These are phyloP conservation scores for Nemania bipapillata DNA, from an alignment of 2,329 filamentous ascomycete species.

Conservation along the genomic window DNA sequence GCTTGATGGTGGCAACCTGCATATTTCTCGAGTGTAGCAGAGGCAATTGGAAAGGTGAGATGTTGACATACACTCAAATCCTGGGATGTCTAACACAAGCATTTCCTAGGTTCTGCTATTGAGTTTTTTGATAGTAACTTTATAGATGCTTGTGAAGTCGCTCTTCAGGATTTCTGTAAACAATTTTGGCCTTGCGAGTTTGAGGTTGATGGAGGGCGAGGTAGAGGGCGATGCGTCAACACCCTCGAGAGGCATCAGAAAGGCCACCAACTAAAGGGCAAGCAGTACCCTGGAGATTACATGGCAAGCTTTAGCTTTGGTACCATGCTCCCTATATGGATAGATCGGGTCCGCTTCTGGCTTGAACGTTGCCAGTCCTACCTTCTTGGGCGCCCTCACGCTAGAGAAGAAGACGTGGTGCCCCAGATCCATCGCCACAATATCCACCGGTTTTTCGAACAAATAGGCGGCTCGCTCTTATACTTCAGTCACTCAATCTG, in stretches of 20 bases:
- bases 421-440: conserved; percentile 3
- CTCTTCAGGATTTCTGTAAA: conserved; percentile 57
- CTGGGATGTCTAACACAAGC: not conserved
- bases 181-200: conserved; percentile 60
- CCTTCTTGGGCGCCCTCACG: not conserved
- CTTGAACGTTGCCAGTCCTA: not conserved
- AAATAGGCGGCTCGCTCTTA: not conserved
- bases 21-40: conserved; percentile 59
- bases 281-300: conserved; percentile 58
- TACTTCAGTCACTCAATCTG: conserved; percentile 56
- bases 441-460: not conserved
- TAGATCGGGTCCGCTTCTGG: not conserved
- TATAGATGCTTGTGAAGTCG: not conserved
- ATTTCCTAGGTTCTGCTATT: not conserved
- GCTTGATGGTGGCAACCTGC: conserved; percentile 62
- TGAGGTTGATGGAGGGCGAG: conserved; percentile 35
- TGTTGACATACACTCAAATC: not conserved
- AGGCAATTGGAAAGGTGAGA: conserved; percentile 1
- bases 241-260: conserved; percentile 53
- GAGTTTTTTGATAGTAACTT: not conserved
- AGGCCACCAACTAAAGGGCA: conserved; percentile 59
- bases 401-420: not conserved
- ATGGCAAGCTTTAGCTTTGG: conserved; percentile 50
- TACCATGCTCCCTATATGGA: not conserved
- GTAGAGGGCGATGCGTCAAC: conserved; percentile 52